Evolutionary conservation across 2,329 filamentous ascomycete species (phyloP), one percentile per base, ranked within the genome.

Genomic region (Cucurbitaria berberidis): DNA sequence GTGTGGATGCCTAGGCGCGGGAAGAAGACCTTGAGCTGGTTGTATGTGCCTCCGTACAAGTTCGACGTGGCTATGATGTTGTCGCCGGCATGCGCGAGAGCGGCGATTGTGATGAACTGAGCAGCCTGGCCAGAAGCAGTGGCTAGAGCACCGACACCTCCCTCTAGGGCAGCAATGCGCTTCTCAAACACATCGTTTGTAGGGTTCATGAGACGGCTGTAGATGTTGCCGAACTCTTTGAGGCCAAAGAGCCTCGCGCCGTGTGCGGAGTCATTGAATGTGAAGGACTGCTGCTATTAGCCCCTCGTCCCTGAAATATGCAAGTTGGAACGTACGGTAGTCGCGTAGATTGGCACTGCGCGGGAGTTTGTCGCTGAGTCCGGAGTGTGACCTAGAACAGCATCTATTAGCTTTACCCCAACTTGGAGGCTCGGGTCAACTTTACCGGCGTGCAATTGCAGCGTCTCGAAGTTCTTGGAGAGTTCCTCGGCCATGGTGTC

Each of bases 111-210:
- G 82, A 97, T 93, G 81, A 97, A 96, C 73, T 97, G 93, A 1
- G 93, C 93, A 3, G 90, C 86, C 77, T 96, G 92, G 51, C 93
- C 93, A 0, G 92, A 96, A 0, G 91, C 82, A 36, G 92, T 85
- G 5, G 91, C 93, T 24, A 97, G 84, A 39, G 91, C 93, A 15
- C 90, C 93, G 27, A 90, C 86, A 68, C 95, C 95, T 27, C 93
- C 93, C 78, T 99, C 95, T 4, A 98, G 86, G 13, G 93, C 93
- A n/a, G 93, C 93, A 45, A 97, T 89, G 56, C 93, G 87, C 81
- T 97, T 96, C 80, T 99, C 95, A 61, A 99, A 93, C 24, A 98
- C 93, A 76, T 96, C 93, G 64, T 93, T 89, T 0, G 93, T 98
- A 2, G 93, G 93, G 42, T 61, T 50, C 18, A 43, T 91, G 68